These are phyloP conservation scores for Sequoiadendron giganteum DNA, from an alignment of 75 land plant species.

Conservation along the genomic window DNA sequence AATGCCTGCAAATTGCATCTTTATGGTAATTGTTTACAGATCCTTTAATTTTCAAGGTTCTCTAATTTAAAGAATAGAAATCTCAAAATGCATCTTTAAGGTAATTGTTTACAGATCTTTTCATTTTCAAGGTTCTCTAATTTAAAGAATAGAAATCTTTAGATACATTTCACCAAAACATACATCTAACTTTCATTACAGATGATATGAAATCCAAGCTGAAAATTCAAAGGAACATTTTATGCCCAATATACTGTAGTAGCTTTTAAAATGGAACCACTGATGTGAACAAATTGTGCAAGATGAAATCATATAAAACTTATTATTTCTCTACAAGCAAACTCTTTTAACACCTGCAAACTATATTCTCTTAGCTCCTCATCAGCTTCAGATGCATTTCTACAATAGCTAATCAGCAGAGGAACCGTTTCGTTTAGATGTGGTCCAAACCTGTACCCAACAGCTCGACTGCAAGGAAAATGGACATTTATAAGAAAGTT, in stretches of 20 bases:
- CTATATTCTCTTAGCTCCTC: constrained; percentile 99
- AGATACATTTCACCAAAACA: neutral
- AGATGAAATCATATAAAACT: neutral
- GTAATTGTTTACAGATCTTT: neutral
- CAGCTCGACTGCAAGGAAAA: constrained; percentile 76
- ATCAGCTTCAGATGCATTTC: constrained; percentile 91
- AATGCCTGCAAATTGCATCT: constrained; percentile 56
- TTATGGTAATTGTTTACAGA: neutral
- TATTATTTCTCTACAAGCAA: neutral
- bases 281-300: neutral
- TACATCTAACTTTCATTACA: neutral
- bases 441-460: constrained; percentile 97
- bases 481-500: neutral
- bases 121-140: neutral
- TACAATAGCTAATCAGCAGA: constrained; percentile 78
- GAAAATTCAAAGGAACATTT: neutral
- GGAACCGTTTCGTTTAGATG: constrained; percentile 91
- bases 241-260: neutral
- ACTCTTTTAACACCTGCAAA: constrained; percentile 65
- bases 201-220: neutral
- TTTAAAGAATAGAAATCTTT: neutral
- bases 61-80: neutral
- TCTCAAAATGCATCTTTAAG: neutral
- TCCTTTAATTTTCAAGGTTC: neutral
- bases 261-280: neutral